Conservation (phyloP, 2,329 filamentous ascomycete species). For the Aschersonia sp. region DNA sequence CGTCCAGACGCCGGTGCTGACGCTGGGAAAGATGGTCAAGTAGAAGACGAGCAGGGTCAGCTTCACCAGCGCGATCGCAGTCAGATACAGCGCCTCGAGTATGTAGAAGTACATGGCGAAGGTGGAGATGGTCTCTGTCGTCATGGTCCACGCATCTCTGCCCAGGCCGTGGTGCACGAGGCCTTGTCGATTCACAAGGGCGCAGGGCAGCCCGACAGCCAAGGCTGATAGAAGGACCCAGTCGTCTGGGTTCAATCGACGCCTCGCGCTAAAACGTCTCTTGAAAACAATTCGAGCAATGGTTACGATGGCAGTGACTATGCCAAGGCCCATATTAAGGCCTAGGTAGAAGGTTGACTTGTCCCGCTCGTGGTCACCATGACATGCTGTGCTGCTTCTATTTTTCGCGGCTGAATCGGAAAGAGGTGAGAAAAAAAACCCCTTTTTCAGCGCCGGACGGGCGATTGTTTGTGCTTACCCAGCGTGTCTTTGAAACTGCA, state of each 20-base stretch:
- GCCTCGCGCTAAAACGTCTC: conserved; percentile 10
- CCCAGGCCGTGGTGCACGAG: conserved; percentile 23
- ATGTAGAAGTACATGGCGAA: conserved; percentile 26
- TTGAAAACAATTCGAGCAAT: conserved; percentile 17
- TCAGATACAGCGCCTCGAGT: conserved; percentile 26
- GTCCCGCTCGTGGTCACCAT: neutral
- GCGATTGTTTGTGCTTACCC: neutral
- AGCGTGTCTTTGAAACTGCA: conserved; percentile 1
- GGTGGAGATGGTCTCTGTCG: conserved; percentile 19
- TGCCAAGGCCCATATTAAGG: conserved; percentile 1
- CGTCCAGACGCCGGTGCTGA: conserved; percentile 9
- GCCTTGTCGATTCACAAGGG: conserved; percentile 14
- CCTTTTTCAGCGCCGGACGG: neutral
- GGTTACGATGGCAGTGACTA: conserved; percentile 20
- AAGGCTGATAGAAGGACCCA: conserved; percentile 13
- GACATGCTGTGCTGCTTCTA: conserved; percentile 1
- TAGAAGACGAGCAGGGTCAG: conserved; percentile 36
- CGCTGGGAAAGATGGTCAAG: conserved; percentile 30
- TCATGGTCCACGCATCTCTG: conserved; percentile 29
- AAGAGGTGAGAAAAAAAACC: neutral
- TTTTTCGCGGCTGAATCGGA: neutral
- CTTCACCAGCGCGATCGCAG: conserved; percentile 27
- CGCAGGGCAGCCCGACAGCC: conserved; percentile 10
- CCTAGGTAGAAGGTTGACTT: neutral
- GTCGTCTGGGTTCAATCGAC: conserved; percentile 17